Evolutionary conservation across 2,329 filamentous ascomycete genomes (phyloP), one percentile per base, ranked within the genome.

Genomic region (Penicillium sp.): DNA sequence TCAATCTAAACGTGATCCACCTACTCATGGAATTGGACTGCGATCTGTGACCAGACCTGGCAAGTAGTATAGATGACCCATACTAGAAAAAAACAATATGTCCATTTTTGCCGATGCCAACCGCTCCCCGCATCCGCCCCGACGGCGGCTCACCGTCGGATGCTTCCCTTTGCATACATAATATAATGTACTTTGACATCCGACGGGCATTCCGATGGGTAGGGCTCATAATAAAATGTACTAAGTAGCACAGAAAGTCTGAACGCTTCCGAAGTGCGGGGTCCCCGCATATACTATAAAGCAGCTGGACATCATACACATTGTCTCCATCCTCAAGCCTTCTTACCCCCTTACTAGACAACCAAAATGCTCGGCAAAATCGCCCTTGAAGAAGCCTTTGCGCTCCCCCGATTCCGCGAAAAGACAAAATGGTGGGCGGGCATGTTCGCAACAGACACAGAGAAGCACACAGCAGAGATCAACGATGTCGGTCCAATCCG

Each of bases 321-420:
- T 48, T 37, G 16, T 37, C 14, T 18, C 35, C 16, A 37, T 46
- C 13, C 48, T 16, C 24, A 29, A 24, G 7, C 32, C 4, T 24
- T 47, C 43, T 37, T 22, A 35, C 11, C 11, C 24, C 7, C 35
- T 31, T 13, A 31, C n/a, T 22, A 31, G 10, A 42, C 16, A 45
- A 38, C 11, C 50, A 65, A 43, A 24, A 85, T 85, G 82, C 71
- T 79, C 13, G 84, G 85, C 57, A 87, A 87, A 60, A 78, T 87
- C 56, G 81, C 81, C 13, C 75, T 87, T 22, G 84, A 87, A 68
- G 84, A 87, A 72, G 83, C 83, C 14, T 86, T 85, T 60, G 81
- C 80, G 58, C 76, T 86, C 7, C 83, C 85, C 43, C 79, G 83
- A 34, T 78, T 85, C 59, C 76, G 80, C 44, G 82, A 86, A 60